Evolutionary conservation across 1,139 yeast genomes (phyloP).

Genomic region (Sugiyamaella castrensis): DNA sequence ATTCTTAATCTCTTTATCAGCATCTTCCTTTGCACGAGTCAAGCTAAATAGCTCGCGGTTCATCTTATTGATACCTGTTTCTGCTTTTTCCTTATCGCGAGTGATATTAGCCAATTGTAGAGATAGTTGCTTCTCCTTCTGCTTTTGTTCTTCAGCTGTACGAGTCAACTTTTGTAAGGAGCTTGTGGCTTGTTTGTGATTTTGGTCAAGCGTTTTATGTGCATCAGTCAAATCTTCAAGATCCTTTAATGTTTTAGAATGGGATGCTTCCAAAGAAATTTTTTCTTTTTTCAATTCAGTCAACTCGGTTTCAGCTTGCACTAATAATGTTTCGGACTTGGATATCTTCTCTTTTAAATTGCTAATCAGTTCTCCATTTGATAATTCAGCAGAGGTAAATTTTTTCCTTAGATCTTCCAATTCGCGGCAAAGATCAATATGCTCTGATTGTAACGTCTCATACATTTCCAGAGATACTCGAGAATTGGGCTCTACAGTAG

Average conservation of each 20-base stretch:
- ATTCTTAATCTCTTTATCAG: slow-evolving; percentile 42
- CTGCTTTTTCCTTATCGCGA: slow-evolving; percentile 63
- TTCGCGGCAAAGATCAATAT: slow-evolving; percentile 39
- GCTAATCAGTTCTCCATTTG: slow-evolving; percentile 18
- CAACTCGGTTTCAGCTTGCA: slow-evolving; percentile 17
- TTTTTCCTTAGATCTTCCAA: slow-evolving; percentile 27
- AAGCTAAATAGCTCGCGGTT: slow-evolving; percentile 72
- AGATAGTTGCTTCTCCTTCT: slow-evolving; percentile 39
- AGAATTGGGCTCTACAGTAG: slow-evolving; percentile 64
- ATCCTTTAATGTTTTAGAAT: slow-evolving; percentile 11
- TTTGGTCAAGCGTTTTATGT: slow-evolving; percentile 18
- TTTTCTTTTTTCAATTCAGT: slow-evolving; percentile 8
- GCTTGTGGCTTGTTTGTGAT: slow-evolving; percentile 16
- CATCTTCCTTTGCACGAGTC: slow-evolving; percentile 55
- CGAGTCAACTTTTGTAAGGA: slow-evolving; percentile 23
- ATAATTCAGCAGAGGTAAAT: slow-evolving; percentile 23
- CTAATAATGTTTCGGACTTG: slow-evolving; percentile 15
- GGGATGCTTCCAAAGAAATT: slow-evolving; percentile 19
- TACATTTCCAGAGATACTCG: slow-evolving; percentile 66
- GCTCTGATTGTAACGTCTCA: slow-evolving; percentile 56
- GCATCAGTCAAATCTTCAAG: slow-evolving; percentile 18
- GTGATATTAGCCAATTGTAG: slow-evolving; percentile 42
- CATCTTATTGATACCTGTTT: slow-evolving; percentile 88
- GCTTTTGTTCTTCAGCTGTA: slow-evolving; percentile 30
- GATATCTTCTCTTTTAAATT: slow-evolving; percentile 22